Evolutionary conservation across 2,329 filamentous ascomycete genomes (phyloP), one percentile per base, ranked within the genome.

Genomic region (Aspergillus phoenicis): DNA sequence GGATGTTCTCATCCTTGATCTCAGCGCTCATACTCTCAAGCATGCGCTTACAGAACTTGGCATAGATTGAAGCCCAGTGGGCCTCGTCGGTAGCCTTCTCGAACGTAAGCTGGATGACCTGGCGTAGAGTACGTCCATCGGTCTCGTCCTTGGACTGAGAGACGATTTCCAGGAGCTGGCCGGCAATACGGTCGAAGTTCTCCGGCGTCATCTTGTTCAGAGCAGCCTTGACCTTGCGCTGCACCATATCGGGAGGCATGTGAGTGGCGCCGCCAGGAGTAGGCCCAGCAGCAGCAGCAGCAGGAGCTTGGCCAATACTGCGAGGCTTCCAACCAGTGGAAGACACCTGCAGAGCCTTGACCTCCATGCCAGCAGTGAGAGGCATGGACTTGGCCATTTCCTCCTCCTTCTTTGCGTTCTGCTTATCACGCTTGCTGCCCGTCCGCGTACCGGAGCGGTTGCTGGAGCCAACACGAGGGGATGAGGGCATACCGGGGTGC

Each of bases 181-280:
- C 91, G 6, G 95, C 87, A 68, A 99, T 97, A 81, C 89, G 93
- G 75, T 97, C 93, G 71, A 99, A 99, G 75, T 98, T 99, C 81
- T 99, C 95, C 0, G 95, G 95, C 0, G 95, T 98, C 95, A 99
- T 98, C 89, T 99, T 99, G 88, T 99, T 99, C 71, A 99, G 83
- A 63, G 91, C 91, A 66, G 93, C 90, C 88, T 99, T 99, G 76
- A 99, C 95, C 88, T 99, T 99, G 70, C 94, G 89, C 82, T 99
- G 95, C 61, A 99, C 95, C 83, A 95, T 87, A 70, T 94, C 91
- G 24, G 95, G 94, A 66, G 96, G 87, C 81, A 98, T 86, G 70
- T 91, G 84, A 54, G 82, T 81, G 8, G 83, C 81, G 59, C 80
- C 80, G 64, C 81, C 81, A 68, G 80, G 77, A 62, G 81, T 75